Conservation (phyloP, 2,329 filamentous ascomycete genomes). For the Orbilia javanica region DNA sequence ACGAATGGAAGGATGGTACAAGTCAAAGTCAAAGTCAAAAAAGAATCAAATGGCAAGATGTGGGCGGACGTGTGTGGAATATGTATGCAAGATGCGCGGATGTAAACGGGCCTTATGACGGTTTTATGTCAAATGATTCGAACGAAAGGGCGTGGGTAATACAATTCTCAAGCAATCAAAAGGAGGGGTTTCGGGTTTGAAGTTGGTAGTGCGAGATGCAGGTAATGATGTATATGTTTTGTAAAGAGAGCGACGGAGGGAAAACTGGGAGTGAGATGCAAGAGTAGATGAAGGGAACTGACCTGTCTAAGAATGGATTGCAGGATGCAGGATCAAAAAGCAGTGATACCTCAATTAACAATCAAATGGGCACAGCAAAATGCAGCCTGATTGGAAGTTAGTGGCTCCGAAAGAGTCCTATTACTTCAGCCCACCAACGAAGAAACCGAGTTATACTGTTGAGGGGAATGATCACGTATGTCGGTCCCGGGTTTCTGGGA, state of each 20-base stretch:
- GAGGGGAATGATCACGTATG: conserved; percentile 44
- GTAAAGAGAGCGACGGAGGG: conserved; percentile 33
- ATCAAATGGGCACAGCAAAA: conserved; percentile 47
- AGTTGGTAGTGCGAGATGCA: conserved; percentile 26
- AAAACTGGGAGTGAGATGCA: conserved; percentile 33
- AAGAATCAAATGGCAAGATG: conserved; percentile 31
- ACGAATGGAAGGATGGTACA: conserved; percentile 1
- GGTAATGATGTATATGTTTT: conserved; percentile 25
- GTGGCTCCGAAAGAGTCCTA: conserved; percentile 20
- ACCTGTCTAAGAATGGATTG: conserved; percentile 57
- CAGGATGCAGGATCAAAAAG: conserved; percentile 37
- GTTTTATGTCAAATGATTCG: conserved; percentile 51
- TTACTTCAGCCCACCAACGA: conserved; percentile 50
- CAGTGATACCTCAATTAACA: conserved; percentile 38
- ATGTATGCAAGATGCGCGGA: conserved; percentile 27
- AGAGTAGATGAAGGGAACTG: conserved; percentile 32
- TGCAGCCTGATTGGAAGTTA: conserved; percentile 48
- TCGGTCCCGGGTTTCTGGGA: conserved; percentile 33
- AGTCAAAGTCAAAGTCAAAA: conserved; percentile 14
- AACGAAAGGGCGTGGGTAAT: conserved; percentile 39
- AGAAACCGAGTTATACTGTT: conserved; percentile 19
- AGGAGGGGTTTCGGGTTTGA: conserved; percentile 29
- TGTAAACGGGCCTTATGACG: conserved; percentile 34
- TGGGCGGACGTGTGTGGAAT: conserved; percentile 28
- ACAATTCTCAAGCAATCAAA: conserved; percentile 31